phyloP scores from a whole-genome alignment of 805 yeast species.

The Zygosaccharomyces gambellarensis region DNA sequence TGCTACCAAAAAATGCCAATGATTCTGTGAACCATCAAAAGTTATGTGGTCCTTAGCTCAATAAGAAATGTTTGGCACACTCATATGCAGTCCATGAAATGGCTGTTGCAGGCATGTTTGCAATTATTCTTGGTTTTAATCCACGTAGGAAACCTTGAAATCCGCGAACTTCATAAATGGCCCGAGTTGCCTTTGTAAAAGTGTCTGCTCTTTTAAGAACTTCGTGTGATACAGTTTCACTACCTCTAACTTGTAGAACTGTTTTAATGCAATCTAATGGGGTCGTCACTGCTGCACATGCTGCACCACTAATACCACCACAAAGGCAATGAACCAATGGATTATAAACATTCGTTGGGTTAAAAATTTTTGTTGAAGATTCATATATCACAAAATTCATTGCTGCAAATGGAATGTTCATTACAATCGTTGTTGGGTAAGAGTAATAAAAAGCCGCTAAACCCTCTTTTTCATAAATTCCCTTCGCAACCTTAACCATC shows the following conservation, averaged over 20 bases:
- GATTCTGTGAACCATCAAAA: too few relatives aligned
- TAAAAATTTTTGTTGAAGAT: constrained; percentile 66
- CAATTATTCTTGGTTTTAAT: constrained; percentile 81
- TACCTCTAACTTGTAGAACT: constrained; percentile 75
- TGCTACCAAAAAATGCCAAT: not conserved
- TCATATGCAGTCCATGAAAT: constrained; percentile 97
- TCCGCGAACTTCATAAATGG: constrained; percentile 59
- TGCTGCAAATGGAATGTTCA: constrained; percentile 94
- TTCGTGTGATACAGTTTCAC: constrained; percentile 38
- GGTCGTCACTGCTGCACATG: constrained; percentile 91
- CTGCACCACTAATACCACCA: constrained; percentile 92
- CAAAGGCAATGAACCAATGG: constrained; percentile 88
- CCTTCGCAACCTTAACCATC: constrained; percentile 29
- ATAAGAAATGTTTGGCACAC: constrained; percentile 67
- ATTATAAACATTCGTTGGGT: constrained; percentile 74
- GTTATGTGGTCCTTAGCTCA: not conserved
- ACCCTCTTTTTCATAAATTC: constrained; percentile 60
- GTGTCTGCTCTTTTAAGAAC: constrained; percentile 52
- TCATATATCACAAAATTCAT: constrained; percentile 91
- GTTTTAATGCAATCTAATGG: constrained; percentile 95
- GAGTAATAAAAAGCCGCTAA: constrained; percentile 81
- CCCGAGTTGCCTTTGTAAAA: constrained; percentile 63
- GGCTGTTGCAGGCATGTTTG: constrained; percentile 94
- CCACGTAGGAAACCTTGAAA: constrained; percentile 73
- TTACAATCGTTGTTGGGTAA: constrained; percentile 87